phyloP scores from a whole-genome alignment of 768 basidiomycete species.

The Collybia sp. region DNA sequence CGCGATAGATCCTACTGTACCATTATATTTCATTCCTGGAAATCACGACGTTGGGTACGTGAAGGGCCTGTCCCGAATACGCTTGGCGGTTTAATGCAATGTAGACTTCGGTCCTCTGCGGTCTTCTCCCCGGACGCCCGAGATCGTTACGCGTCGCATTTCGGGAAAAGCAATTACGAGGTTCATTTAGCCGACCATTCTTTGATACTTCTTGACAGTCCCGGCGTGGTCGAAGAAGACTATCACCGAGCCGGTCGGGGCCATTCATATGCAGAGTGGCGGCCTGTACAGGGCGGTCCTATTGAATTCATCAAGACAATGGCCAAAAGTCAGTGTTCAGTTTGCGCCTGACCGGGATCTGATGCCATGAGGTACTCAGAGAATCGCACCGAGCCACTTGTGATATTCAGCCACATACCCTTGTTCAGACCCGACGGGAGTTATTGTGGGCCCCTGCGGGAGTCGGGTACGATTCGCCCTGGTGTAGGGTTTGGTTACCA shows the following conservation, averaged over 20 bases:
- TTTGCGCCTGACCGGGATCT: not conserved
- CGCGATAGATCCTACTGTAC: slow-evolving; percentile 35
- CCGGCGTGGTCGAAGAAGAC: slow-evolving; percentile 73
- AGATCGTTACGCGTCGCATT: slow-evolving; percentile 65
- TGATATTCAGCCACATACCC: slow-evolving; percentile 89
- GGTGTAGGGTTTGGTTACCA: slow-evolving; percentile 81
- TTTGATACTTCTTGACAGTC: slow-evolving; percentile 68
- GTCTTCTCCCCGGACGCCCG: slow-evolving; percentile 41
- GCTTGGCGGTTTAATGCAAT: not conserved
- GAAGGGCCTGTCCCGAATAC: not conserved
- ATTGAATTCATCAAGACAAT: slow-evolving; percentile 49
- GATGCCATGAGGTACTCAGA: slow-evolving; percentile 12
- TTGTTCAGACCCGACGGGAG: slow-evolving; percentile 66
- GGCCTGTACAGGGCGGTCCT: slow-evolving; percentile 40
- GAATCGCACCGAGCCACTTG: slow-evolving; percentile 37
- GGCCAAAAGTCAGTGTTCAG: slow-evolving; percentile 24
- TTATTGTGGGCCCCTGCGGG: slow-evolving; percentile 74
- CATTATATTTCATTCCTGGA: slow-evolving; percentile 75
- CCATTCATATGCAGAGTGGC: slow-evolving; percentile 41
- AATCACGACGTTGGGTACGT: slow-evolving; percentile 86
- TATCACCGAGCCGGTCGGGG: slow-evolving; percentile 38
- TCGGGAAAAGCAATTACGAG: slow-evolving; percentile 67
- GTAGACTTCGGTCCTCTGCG: slow-evolving; percentile 41
- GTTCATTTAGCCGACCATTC: slow-evolving; percentile 68
- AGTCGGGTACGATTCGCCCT: slow-evolving; percentile 66